A percentile compares a stretch with the other conserved stretches of the same genome.
These are phyloP conservation scores for Bipolaris oryzae DNA, from an alignment of 2,329 filamentous ascomycete species.

Conservation along the genomic window DNA sequence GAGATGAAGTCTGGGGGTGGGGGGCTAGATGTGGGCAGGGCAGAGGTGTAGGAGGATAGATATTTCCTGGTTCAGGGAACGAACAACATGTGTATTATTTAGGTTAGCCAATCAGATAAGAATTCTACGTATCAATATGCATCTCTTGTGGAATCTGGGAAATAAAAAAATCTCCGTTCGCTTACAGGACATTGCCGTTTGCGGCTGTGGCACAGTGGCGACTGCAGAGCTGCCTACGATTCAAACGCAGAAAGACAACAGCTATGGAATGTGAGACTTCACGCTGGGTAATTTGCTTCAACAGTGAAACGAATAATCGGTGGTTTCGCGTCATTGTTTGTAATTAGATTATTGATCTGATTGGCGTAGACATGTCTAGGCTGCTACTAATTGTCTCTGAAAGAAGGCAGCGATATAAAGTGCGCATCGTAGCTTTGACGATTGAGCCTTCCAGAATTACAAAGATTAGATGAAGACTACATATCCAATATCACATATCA, in stretches of 20 bases:
- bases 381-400: not conserved
- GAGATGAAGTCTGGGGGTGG: not conserved
- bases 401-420: not conserved
- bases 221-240: too few relatives aligned
- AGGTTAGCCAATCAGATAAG: not conserved
- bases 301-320: too few relatives aligned
- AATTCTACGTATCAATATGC: not conserved
- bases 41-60: not conserved
- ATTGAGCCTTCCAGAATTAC: not conserved
- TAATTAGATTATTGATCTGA: not conserved
- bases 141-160: not conserved
- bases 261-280: too few relatives aligned
- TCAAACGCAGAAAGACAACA: too few relatives aligned
- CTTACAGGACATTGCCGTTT: too few relatives aligned
- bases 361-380: not conserved
- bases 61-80: not conserved
- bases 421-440: not conserved
- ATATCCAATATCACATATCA: not conserved
- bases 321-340: not conserved
- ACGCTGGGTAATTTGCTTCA: not conserved
- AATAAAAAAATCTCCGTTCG: too few relatives aligned
- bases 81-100: constrained; percentile 3
- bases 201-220: too few relatives aligned
- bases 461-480: not conserved
- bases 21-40: not conserved